Conservation (phyloP, 2,329 filamentous ascomycete genomes). For the Mycosphaerelloides madeirae region DNA sequence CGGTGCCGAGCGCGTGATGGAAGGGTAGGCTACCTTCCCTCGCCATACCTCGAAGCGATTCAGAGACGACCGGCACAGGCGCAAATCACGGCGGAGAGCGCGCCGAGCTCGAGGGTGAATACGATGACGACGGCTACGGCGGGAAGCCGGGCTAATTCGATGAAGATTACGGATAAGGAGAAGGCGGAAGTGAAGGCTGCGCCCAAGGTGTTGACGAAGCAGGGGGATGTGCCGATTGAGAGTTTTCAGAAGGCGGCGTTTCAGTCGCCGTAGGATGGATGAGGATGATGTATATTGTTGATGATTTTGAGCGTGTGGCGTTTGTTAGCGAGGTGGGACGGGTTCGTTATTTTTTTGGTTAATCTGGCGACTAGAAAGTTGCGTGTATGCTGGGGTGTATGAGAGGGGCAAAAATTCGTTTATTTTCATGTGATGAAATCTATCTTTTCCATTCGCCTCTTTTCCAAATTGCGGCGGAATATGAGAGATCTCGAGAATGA, state of each 20-base stretch:
- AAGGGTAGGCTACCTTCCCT: slow-evolving; percentile 83
- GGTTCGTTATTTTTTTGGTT: too few species aligned
- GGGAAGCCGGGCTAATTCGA: slow-evolving; percentile 39
- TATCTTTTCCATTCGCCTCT: too few species aligned
- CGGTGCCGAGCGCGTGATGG: slow-evolving; percentile 86
- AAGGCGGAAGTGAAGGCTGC: slow-evolving; percentile 34
- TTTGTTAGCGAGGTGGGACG: background rate
- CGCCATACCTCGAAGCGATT: slow-evolving; percentile 80
- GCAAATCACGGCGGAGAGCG: slow-evolving; percentile 43
- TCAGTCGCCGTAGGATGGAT: slow-evolving; percentile 49
- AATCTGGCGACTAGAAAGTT: too few species aligned
- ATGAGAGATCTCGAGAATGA: too few species aligned
- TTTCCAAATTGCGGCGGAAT: too few species aligned
- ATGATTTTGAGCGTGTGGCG: too few species aligned
- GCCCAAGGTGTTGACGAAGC: slow-evolving; percentile 54
- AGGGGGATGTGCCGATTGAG: slow-evolving; percentile 61
- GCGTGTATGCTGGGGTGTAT: too few species aligned
- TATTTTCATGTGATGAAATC: too few species aligned
- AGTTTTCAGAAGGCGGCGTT: slow-evolving; percentile 69
- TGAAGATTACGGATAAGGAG: slow-evolving; percentile 43
- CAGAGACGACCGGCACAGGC: slow-evolving; percentile 50
- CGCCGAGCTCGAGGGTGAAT: slow-evolving; percentile 47
- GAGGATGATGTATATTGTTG: background rate
- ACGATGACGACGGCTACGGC: slow-evolving; percentile 49
- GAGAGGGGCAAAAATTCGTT: too few species aligned